phyloP scores from a whole-genome alignment of 2,329 filamentous ascomycete genomes.

The Verticillium isaacii region DNA sequence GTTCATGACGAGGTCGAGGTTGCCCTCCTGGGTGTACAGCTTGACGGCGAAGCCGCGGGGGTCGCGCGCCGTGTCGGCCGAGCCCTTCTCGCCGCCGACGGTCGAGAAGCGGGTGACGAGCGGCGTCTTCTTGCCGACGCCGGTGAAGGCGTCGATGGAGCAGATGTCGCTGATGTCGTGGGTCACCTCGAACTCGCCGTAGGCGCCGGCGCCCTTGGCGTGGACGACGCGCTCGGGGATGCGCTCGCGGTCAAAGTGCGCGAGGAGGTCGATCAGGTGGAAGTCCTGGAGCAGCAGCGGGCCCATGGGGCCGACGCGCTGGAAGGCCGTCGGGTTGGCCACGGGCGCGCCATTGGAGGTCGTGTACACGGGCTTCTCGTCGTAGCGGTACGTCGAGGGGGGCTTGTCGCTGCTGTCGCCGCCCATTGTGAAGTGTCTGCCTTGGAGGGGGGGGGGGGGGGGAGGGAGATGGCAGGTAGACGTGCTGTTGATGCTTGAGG shows the following conservation, averaged over 20 bases:
- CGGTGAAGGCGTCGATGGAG: constrained; percentile 46
- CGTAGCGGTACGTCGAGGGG: constrained; percentile 45
- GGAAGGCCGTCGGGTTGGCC: constrained; percentile 40
- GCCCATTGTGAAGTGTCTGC: constrained; percentile 25
- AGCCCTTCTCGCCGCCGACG: constrained; percentile 69
- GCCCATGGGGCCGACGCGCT: constrained; percentile 51
- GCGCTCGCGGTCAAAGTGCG: constrained; percentile 47
- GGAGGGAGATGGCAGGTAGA: background rate
- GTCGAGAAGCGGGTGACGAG: constrained; percentile 68
- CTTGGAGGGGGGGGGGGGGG: no score
- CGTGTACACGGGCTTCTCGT: constrained; percentile 54
- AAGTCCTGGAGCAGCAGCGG: constrained; percentile 61
- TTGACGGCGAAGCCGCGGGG: constrained; percentile 68
- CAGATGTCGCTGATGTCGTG: constrained; percentile 49
- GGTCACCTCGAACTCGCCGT: constrained; percentile 46
- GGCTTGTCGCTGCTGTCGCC: constrained; percentile 30
- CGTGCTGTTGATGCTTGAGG: background rate
- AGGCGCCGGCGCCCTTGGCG: constrained; percentile 53
- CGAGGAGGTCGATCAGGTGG: constrained; percentile 59
- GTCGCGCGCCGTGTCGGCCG: constrained; percentile 66
- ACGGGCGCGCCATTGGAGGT: constrained; percentile 56
- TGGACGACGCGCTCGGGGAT: constrained; percentile 51
- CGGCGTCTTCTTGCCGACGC: constrained; percentile 65
- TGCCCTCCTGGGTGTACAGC: constrained; percentile 67
- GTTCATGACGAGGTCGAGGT: constrained; percentile 35